phyloP scores from a whole-genome alignment of 176 grass and related monocot genomes.

The Areca catechu region DNA sequence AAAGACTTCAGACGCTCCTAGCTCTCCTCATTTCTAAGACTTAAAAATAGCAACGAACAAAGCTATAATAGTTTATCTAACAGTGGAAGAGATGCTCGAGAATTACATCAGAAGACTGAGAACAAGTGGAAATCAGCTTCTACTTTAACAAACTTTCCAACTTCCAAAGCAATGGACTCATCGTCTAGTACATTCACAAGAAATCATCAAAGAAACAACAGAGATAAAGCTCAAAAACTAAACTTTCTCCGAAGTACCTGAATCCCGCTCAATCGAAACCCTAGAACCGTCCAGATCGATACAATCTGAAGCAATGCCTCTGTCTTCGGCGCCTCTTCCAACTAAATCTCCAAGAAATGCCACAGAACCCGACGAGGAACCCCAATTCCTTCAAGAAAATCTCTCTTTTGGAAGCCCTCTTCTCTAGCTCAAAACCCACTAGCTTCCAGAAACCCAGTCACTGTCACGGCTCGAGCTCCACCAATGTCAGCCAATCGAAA shows the following conservation, averaged over 20 bases:
- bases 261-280: not conserved
- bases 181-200: not conserved
- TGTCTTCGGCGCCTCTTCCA: not conserved
- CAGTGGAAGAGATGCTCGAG: no score
- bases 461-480: not conserved
- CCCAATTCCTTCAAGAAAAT: not conserved
- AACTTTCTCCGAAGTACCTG: conserved; percentile 5
- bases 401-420: no score
- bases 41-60: no score
- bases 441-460: no score
- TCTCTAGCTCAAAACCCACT: no score
- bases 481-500: not conserved
- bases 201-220: not conserved
- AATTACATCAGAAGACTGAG: no score
- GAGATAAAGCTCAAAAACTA: not conserved
- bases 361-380: not conserved
- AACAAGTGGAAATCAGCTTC: not conserved
- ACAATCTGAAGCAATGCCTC: not conserved
- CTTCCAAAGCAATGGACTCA: not conserved
- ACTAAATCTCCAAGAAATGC: not conserved
- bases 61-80: no score
- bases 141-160: not conserved
- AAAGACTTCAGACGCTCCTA: no score
- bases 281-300: not conserved
- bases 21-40: no score